Evolutionary conservation across 805 yeast genomes (phyloP).

Genomic region (Torulaspora quercuum): DNA sequence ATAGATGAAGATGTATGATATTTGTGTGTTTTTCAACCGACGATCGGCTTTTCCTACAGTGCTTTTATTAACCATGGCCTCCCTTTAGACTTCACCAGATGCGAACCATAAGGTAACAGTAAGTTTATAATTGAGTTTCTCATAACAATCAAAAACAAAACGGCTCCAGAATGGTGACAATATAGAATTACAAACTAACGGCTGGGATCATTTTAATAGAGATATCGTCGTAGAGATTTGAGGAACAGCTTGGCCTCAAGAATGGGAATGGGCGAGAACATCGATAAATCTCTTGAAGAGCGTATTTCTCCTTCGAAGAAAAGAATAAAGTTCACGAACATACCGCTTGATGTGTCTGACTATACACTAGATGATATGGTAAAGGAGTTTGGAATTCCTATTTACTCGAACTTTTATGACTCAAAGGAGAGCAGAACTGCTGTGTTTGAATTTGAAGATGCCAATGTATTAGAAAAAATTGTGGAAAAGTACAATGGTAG

Average conservation of each 20-base stretch:
- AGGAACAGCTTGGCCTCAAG: conserved; percentile 32
- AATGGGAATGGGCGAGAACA: conserved; percentile 20
- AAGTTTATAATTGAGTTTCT: conserved; percentile 16
- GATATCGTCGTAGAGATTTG: conserved; percentile 36
- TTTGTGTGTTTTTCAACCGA: neutral
- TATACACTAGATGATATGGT: conserved; percentile 33
- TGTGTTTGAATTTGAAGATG: conserved; percentile 28
- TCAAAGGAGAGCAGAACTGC: conserved; percentile 31
- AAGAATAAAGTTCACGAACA: conserved; percentile 25
- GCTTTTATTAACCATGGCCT: neutral
- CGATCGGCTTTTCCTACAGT: neutral
- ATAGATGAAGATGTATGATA: conserved; percentile 22
- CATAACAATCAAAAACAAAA: too few relatives aligned
- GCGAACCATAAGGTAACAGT: conserved; percentile 20
- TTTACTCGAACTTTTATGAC: conserved; percentile 27
- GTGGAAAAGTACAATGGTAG: conserved; percentile 26
- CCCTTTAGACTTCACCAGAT: conserved; percentile 11
- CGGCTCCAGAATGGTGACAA: too few relatives aligned
- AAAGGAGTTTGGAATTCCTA: conserved; percentile 28
- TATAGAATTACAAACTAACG: conserved; percentile 1
- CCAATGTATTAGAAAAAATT: conserved; percentile 22
- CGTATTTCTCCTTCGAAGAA: conserved; percentile 18
- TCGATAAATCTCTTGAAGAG: conserved; percentile 3
- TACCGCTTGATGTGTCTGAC: conserved; percentile 34
- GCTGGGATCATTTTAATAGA: conserved; percentile 15